phyloP scores from a whole-genome alignment of 2,329 filamentous ascomycete genomes.

The Aspergillus novoparasiticus region DNA sequence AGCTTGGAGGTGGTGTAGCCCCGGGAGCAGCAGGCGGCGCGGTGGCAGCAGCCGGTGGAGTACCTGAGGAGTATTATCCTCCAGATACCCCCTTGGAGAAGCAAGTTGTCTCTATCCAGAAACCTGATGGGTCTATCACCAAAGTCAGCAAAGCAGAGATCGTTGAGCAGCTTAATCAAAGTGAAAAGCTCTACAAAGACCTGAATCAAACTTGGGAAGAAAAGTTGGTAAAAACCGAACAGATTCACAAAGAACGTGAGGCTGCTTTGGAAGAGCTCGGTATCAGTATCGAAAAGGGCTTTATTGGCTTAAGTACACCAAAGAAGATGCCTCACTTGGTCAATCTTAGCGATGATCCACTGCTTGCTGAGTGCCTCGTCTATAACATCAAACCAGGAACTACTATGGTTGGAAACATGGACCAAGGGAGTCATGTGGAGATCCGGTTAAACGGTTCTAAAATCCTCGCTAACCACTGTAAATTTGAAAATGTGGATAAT shows the following conservation, averaged over 20 bases:
- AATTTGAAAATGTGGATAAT: slow-evolving; percentile 90
- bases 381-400: slow-evolving; percentile 97
- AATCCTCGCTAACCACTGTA: slow-evolving; percentile 90
- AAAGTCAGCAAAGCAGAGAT: slow-evolving; percentile 99
- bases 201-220: slow-evolving; percentile 99
- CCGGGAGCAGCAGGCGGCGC: slow-evolving; percentile 46
- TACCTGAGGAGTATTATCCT: slow-evolving; percentile 80
- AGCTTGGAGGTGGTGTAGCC: slow-evolving; percentile 66
- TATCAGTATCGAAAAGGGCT: slow-evolving; percentile 98
- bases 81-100: slow-evolving; percentile 90
- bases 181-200: slow-evolving; percentile 92
- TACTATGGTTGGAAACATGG: slow-evolving; percentile 92
- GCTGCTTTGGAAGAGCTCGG: slow-evolving; percentile 92
- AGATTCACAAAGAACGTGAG: slow-evolving; percentile 97
- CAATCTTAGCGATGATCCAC: slow-evolving; percentile 91
- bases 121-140: slow-evolving; percentile 81
- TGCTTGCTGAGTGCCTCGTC: slow-evolving; percentile 92
- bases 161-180: slow-evolving; percentile 91
- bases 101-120: slow-evolving; percentile 93
- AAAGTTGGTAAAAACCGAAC: slow-evolving; percentile 90
- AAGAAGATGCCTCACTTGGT: slow-evolving; percentile 99
- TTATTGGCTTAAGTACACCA: slow-evolving; percentile 89
- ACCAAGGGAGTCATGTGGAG: slow-evolving; percentile 79
- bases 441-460: slow-evolving; percentile 92
- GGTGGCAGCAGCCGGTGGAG: slow-evolving; percentile 49